Conservation (phyloP, 805 yeast genomes). For the Candida tammaniensis region DNA sequence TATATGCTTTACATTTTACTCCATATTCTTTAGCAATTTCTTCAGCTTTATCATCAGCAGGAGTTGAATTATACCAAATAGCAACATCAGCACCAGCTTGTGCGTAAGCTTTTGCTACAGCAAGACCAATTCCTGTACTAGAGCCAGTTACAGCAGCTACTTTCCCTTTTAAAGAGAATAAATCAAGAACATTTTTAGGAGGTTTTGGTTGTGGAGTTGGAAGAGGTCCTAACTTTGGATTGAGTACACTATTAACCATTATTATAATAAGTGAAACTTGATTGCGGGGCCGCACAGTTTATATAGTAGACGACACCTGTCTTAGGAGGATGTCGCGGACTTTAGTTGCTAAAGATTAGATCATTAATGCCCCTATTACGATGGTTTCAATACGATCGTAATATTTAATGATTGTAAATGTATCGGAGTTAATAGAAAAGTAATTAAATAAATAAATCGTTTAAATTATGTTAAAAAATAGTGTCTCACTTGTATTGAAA, state of each 20-base stretch:
- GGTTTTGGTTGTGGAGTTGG: slow-evolving; percentile 56
- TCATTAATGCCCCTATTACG: no score
- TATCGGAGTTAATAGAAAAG: no score
- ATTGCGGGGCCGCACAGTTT: no score
- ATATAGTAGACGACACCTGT: no score
- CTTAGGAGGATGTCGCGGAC: no score
- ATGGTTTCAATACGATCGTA: no score
- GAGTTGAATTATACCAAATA: slow-evolving; percentile 45
- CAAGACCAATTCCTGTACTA: slow-evolving; percentile 77
- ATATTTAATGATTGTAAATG: no score
- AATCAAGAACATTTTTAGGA: slow-evolving; percentile 54
- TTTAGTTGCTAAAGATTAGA: no score
- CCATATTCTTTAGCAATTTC: slow-evolving; percentile 55
- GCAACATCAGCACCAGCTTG: slow-evolving; percentile 84
- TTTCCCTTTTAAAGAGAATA: slow-evolving; percentile 78
- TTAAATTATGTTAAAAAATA: no score
- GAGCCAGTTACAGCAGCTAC: slow-evolving; percentile 86
- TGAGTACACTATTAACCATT: slow-evolving; percentile 14
- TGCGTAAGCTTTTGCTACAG: slow-evolving; percentile 78
- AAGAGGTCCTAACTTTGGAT: slow-evolving; percentile 35
- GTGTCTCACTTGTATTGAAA: no score
- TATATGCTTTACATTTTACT: slow-evolving; percentile 61
- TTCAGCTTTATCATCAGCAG: slow-evolving; percentile 63
- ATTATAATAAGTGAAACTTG: no score
- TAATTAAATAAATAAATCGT: no score